A percentile compares a stretch with the other conserved stretches of the same genome.
phyloP scores from a whole-genome alignment of 2,329 filamentous ascomycete genomes.

The Calycina marina region DNA sequence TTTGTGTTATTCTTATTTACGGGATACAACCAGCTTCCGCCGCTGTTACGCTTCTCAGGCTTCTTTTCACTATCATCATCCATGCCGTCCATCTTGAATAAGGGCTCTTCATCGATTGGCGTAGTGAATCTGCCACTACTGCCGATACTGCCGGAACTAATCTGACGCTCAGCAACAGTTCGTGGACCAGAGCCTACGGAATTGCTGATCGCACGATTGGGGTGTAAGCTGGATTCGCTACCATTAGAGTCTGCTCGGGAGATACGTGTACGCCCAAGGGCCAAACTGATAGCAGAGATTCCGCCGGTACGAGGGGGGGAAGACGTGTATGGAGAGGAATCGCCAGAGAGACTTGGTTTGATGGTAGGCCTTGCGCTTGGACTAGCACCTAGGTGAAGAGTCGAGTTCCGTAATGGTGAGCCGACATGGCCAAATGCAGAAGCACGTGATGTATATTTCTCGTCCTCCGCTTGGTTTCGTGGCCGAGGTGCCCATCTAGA shows the following conservation, averaged over 20 bases:
- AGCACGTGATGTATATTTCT: slow-evolving; percentile 24
- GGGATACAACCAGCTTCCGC: slow-evolving; percentile 15
- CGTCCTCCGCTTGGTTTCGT: slow-evolving; percentile 37
- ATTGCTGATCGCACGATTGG: slow-evolving; percentile 28
- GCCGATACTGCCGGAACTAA: slow-evolving; percentile 40
- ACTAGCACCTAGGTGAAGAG: slow-evolving; percentile 37
- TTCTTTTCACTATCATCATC: slow-evolving; percentile 41
- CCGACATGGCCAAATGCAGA: slow-evolving; percentile 54
- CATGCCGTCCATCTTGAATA: slow-evolving; percentile 55
- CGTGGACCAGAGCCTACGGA: slow-evolving; percentile 25
- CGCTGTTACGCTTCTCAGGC: slow-evolving; percentile 21
- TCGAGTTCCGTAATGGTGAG: slow-evolving; percentile 48
- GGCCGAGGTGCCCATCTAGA: slow-evolving; percentile 47
- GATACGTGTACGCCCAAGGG: slow-evolving; percentile 45
- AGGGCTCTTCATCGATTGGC: slow-evolving; percentile 49
- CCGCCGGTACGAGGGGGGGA: slow-evolving; percentile 26
- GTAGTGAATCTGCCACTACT: slow-evolving; percentile 43
- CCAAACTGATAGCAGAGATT: slow-evolving; percentile 44
- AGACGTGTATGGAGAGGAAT: slow-evolving; percentile 19
- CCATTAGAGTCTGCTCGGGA: slow-evolving; percentile 27
- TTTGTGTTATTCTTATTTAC: background rate
- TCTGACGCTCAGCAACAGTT: slow-evolving; percentile 37
- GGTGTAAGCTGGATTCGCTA: slow-evolving; percentile 35
- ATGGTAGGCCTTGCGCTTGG: slow-evolving; percentile 27
- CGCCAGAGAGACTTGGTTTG: slow-evolving; percentile 21